Evolutionary conservation across 2,329 filamentous ascomycete species (phyloP), one percentile per base, ranked within the genome.

Genomic region (Colletotrichum tabaci): DNA sequence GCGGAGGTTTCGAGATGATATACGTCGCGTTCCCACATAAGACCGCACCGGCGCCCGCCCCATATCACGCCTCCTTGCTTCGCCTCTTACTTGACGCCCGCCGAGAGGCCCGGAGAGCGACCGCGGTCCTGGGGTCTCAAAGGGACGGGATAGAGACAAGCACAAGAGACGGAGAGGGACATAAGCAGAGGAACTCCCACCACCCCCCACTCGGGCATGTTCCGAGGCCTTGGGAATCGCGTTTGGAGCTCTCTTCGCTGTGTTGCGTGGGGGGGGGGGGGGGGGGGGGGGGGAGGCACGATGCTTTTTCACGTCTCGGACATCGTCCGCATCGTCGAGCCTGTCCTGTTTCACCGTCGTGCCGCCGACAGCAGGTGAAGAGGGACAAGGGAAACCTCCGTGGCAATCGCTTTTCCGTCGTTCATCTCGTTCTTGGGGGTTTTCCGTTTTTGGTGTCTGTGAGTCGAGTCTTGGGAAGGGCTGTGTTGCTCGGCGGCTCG

Each of bases 181-280:
- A 30, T 8, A 1, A 2, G 7, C 30, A 30, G 30, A 30, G 30
- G 7, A 30, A 30, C 30, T 30, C 30, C 5, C 30, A 30, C 30
- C 4, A 30, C 30, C 30, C 18, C 13, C 50, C 44, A 71, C 68
- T 71, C 68, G 68, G 68, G 3, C 68, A 71, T 71, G 57, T 67
- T 71, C 68, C 68, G 68, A 47, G 6, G 15, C 30, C n/a, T 38
- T n/a, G 26, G 60, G 46, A 10, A 16, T 18, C 26, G 30, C 15
- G 30, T 38, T 21, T n/a, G 66, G 42, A 16, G n/a, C 18, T 26
- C 40, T 56, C 10, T 18, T 10, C 44, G 57, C 7, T 35, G 18
- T 30, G 7, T 44, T 26, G 38, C 53, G 40, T 60, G 38, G 58
- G n/a, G 50, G 49, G 3, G 23, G 46, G 44, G 60, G 7, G 7